A percentile compares a stretch with the other conserved stretches of the same genome.
phyloP scores from a whole-genome alignment of 2,329 filamentous ascomycete species.

The Paracamarosporium sp. region DNA sequence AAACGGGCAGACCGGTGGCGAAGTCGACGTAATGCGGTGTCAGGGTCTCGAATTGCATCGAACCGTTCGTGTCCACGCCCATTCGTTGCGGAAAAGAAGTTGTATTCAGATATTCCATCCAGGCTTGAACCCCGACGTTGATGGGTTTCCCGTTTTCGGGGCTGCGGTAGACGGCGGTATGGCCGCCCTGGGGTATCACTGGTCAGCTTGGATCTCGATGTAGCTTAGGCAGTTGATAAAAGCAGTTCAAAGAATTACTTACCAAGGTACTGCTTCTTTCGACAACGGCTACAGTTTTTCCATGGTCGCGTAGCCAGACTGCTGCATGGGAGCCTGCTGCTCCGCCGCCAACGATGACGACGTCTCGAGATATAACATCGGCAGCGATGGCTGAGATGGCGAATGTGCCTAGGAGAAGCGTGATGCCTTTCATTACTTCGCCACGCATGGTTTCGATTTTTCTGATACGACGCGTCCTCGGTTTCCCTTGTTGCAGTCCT shows the following conservation, averaged over 20 bases:
- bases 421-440: background rate
- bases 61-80: conserved; percentile 32
- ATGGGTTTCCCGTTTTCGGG: conserved; percentile 27
- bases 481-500: too few species aligned
- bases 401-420: background rate
- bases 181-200: conserved; percentile 46
- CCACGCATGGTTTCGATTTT: background rate
- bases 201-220: background rate
- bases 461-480: too few species aligned
- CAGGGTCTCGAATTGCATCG: conserved; percentile 18
- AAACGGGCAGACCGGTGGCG: conserved; percentile 20
- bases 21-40: conserved; percentile 33
- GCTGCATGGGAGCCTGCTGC: conserved; percentile 48
- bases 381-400: background rate
- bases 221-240: background rate
- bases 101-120: conserved; percentile 48
- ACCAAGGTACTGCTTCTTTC: conserved; percentile 43
- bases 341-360: conserved; percentile 49
- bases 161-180: conserved; percentile 55
- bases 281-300: conserved; percentile 44
- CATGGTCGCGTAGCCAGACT: conserved; percentile 43
- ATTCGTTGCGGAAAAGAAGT: conserved; percentile 47
- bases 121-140: conserved; percentile 46
- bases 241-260: background rate
- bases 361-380: conserved; percentile 19